phyloP scores from a whole-genome alignment of 2,329 filamentous ascomycete species.

The Fusarium robinianum region DNA sequence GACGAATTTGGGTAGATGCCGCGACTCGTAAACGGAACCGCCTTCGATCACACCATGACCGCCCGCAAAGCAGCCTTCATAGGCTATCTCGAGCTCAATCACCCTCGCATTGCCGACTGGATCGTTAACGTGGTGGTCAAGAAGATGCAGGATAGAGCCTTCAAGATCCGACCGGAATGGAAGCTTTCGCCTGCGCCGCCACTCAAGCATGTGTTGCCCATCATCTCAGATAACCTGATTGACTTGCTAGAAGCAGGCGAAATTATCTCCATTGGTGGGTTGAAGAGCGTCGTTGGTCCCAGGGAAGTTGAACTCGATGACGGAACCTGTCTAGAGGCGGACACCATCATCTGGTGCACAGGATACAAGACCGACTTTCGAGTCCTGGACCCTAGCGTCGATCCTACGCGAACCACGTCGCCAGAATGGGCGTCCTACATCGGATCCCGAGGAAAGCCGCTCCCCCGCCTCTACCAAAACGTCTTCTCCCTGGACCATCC shows the following conservation, averaged over 20 bases:
- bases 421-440: constrained; percentile 31
- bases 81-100: constrained; percentile 35
- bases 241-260: constrained; percentile 44
- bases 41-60: constrained; percentile 42
- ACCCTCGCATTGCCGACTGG: constrained; percentile 30
- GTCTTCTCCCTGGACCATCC: constrained; percentile 50
- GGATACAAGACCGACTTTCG: constrained; percentile 42
- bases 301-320: constrained; percentile 37
- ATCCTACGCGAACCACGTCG: constrained; percentile 34
- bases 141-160: constrained; percentile 31
- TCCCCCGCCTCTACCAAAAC: constrained; percentile 49
- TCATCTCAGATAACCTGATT: constrained; percentile 37
- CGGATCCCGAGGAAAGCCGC: constrained; percentile 36
- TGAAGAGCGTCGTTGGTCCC: constrained; percentile 32
- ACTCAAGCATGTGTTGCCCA: constrained; percentile 30
- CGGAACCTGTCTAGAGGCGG: constrained; percentile 35
- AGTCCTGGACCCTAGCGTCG: constrained; percentile 34
- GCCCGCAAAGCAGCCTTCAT: constrained; percentile 39
- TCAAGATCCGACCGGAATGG: constrained; percentile 38
- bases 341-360: constrained; percentile 43
- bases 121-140: constrained; percentile 31
- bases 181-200: constrained; percentile 34
- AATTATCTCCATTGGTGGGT: constrained; percentile 40
- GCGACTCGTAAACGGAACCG: constrained; percentile 40
- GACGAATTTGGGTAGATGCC: constrained; percentile 28